Evolutionary conservation across 805 yeast genomes (phyloP), one percentile per base, ranked within the genome.

Genomic region (Hyphopichia homilentoma): DNA sequence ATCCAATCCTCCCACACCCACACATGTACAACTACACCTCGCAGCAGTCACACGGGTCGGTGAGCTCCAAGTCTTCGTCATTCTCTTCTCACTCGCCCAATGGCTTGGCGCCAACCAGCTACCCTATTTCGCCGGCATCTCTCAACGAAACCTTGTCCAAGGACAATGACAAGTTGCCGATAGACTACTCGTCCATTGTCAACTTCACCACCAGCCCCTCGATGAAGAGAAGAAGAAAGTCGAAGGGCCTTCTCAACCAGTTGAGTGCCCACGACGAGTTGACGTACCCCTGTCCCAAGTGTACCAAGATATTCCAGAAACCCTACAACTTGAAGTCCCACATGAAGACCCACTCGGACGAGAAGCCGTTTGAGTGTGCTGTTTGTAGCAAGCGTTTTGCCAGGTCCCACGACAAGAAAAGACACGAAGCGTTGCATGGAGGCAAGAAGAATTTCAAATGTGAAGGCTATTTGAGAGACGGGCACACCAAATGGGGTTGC

Each of bases 391-490:
- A 79, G 50, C 73, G 79, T 7, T 84, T 84, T 66, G 88, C 90
- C 3, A 65, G 93, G 14, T 77, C 80, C 34, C 90, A 84, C 48
- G 93, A 84, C 53, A 68, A 81, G 34, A 79, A 79, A 45, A 70
- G 93, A 30, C 93, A 84, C 52, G 89, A 84, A 50, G 65, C 74
- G 13, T 60, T 84, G n/a, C 93, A 84, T 47, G 73, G 79, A 14
- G 89, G 89, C 5, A 77, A 73, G 36, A 81, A 79, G 62, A 77
- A 73, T 52, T 83, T 78, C 55, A 73, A 69, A 34, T 84, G 93
- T 50, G 72, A 73, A 35, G 89, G 88, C 1, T 54, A 54, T 14
- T 54, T 81, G 39, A 66, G 67, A 21, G 81, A 79, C 44, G 79
- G 80, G 1, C 50, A 46, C 9, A 76, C 81, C 3, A 57, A 59